A percentile compares a stretch with the other conserved stretches of the same genome.
phyloP scores from a whole-genome alignment of 768 basidiomycete genomes.

The Phylloporus sp. region DNA sequence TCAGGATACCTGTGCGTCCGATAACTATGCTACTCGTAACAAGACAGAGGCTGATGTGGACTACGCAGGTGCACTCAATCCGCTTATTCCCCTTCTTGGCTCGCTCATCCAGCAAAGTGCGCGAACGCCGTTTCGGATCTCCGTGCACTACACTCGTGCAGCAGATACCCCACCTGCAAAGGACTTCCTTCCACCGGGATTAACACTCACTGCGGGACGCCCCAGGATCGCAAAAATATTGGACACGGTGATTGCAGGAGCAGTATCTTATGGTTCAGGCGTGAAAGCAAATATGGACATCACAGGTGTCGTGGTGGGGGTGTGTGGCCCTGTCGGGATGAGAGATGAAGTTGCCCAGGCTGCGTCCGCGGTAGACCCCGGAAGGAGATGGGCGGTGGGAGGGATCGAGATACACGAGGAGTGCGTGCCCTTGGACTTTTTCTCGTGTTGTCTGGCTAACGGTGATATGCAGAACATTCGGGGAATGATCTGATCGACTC shows the following conservation, averaged over 20 bases:
- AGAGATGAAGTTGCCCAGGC: slow-evolving; percentile 28
- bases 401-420: slow-evolving; percentile 39
- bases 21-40: too few relatives aligned
- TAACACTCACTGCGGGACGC: slow-evolving; percentile 47
- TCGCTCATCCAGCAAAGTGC: slow-evolving; percentile 42
- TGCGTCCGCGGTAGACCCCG: slow-evolving; percentile 30
- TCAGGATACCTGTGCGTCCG: too few relatives aligned
- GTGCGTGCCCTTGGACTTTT: too few relatives aligned
- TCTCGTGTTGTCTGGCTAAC: too few relatives aligned
- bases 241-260: slow-evolving; percentile 38
- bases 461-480: too few relatives aligned
- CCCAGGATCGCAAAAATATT: slow-evolving; percentile 47
- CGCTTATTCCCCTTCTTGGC: slow-evolving; percentile 45
- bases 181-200: slow-evolving; percentile 33
- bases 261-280: slow-evolving; percentile 36
- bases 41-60: too few relatives aligned
- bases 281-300: too few relatives aligned
- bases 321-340: slow-evolving; percentile 38
- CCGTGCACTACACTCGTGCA: slow-evolving; percentile 56
- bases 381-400: slow-evolving; percentile 28
- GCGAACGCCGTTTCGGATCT: slow-evolving; percentile 44
- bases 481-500: too few relatives aligned
- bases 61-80: too few relatives aligned
- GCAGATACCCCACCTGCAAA: slow-evolving; percentile 12
- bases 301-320: slow-evolving; percentile 38